These are phyloP conservation scores for Cyberlindnera maclurae DNA, from an alignment of 805 yeast species.

Conservation along the genomic window DNA sequence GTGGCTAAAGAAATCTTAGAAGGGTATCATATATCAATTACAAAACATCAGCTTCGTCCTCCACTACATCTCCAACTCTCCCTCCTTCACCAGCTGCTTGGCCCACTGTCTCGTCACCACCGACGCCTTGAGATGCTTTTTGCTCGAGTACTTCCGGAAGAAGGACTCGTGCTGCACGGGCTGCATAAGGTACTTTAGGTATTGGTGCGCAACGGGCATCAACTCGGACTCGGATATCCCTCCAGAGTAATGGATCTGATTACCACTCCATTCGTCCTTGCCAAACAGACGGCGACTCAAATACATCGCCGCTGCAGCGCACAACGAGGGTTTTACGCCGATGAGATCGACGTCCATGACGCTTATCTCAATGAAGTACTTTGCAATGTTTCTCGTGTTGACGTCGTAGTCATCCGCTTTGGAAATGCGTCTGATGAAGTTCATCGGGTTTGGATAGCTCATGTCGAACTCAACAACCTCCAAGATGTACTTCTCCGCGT, in stretches of 20 bases:
- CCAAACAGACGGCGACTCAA: conserved; percentile 72
- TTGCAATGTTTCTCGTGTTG: conserved; percentile 84
- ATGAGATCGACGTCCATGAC: conserved; percentile 74
- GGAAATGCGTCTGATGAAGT: conserved; percentile 82
- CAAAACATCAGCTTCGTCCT: conserved; percentile 2
- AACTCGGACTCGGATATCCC: conserved; percentile 74
- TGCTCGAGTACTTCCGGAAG: conserved; percentile 86
- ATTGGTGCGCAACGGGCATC: conserved; percentile 62
- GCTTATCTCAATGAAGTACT: conserved; percentile 75
- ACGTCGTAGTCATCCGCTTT: conserved; percentile 93
- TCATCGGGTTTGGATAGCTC: conserved; percentile 89
- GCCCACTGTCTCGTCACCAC: conserved; percentile 82
- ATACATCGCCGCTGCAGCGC: conserved; percentile 89
- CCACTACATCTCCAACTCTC: conserved; percentile 3
- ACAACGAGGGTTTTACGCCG: conserved; percentile 70
- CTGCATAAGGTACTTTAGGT: conserved; percentile 67
- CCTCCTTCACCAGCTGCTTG: conserved; percentile 33
- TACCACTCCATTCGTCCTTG: conserved; percentile 72
- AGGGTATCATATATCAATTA: not conserved
- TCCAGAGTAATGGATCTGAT: conserved; percentile 85
- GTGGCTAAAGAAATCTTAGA: not conserved
- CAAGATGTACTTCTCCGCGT: conserved; percentile 76
- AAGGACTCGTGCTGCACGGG: conserved; percentile 90
- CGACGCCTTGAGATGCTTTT: conserved; percentile 82
- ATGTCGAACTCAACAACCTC: conserved; percentile 70